phyloP scores from a whole-genome alignment of 106 monocot genomes.

The Platanthera zijinensis region DNA sequence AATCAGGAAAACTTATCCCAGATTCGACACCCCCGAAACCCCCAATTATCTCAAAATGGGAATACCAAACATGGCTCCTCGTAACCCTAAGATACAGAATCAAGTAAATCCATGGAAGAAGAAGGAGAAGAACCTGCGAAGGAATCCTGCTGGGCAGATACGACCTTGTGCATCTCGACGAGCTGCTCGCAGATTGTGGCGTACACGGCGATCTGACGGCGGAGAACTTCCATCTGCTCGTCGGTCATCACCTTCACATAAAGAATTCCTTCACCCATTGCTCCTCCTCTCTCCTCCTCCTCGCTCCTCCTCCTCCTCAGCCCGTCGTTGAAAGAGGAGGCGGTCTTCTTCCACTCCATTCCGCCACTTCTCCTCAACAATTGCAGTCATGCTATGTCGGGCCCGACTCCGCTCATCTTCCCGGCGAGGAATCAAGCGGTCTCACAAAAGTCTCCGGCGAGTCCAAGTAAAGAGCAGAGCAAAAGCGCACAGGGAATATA shows the following conservation, averaged over 20 bases:
- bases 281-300: constrained; percentile 7
- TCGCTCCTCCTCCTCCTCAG: not conserved
- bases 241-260: constrained; percentile 69
- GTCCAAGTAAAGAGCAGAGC: not conserved
- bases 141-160: constrained; percentile 9
- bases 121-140: constrained; percentile 10
- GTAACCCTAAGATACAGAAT: not conserved
- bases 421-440: not conserved
- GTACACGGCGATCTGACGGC: constrained; percentile 64
- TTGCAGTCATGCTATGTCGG: no score
- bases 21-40: not conserved
- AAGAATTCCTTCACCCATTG: constrained; percentile 15
- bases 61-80: not conserved
- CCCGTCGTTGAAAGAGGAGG: not conserved
- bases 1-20: not conserved
- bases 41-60: not conserved
- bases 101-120: not conserved
- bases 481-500: not conserved
- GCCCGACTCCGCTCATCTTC: not conserved
- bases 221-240: constrained; percentile 53
- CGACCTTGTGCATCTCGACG: constrained; percentile 48
- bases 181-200: constrained; percentile 67
- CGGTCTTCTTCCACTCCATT: constrained; percentile 16
- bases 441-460: not conserved
- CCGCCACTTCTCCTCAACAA: not conserved